These are phyloP conservation scores for Daldinia sp. DNA, from an alignment of 2,329 filamentous ascomycete genomes.

Conservation along the genomic window DNA sequence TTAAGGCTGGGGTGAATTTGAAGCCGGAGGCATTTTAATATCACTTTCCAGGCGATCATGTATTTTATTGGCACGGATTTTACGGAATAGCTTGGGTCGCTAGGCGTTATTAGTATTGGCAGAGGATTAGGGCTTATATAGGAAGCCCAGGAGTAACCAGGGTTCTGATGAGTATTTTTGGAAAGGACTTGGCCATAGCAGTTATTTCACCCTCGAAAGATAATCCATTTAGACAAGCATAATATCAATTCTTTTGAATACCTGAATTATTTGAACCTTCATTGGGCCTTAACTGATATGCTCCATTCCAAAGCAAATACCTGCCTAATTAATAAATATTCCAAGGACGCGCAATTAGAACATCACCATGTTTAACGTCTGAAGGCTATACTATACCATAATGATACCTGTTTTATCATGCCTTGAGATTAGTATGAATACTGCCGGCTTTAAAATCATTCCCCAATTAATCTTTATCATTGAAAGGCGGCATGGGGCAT, in stretches of 20 bases:
- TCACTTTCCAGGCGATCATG: not conserved
- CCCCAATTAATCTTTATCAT: no score
- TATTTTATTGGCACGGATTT: not conserved
- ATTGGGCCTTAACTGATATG: not conserved
- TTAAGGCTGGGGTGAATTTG: constrained; percentile 59
- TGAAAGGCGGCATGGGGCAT: no score
- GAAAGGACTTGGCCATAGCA: not conserved
- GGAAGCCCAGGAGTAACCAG: not conserved
- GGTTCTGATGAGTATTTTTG: not conserved
- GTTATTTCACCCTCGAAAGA: not conserved
- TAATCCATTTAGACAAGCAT: not conserved
- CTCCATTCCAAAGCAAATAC: no score
- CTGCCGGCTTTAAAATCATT: no score
- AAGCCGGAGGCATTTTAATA: constrained; percentile 57
- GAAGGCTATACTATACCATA: no score
- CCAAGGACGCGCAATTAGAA: no score
- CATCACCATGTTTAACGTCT: no score
- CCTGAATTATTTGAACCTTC: not conserved
- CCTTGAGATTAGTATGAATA: no score
- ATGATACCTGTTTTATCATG: no score
- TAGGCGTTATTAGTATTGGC: not conserved
- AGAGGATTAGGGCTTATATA: not conserved
- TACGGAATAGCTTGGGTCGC: not conserved
- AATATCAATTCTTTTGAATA: not conserved
- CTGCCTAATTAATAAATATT: no score